These are phyloP conservation scores for Colletotrichum salicis DNA, from an alignment of 2,329 filamentous ascomycete genomes.

Conservation along the genomic window DNA sequence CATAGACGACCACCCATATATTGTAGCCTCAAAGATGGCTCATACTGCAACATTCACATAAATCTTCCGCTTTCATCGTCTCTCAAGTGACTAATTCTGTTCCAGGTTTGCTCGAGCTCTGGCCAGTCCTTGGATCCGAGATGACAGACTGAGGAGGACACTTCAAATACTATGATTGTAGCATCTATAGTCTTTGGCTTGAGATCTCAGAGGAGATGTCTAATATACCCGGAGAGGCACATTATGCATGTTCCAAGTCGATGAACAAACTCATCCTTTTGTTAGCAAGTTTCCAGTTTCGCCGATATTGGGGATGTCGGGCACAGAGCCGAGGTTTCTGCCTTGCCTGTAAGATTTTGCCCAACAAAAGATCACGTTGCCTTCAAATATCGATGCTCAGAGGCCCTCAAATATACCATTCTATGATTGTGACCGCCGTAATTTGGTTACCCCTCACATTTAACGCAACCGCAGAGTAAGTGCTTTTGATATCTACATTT, in stretches of 20 bases:
- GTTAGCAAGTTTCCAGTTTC: not conserved
- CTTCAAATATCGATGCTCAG: not conserved
- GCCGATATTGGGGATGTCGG: too few relatives aligned
- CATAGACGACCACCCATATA: not conserved
- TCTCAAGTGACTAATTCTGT: not conserved
- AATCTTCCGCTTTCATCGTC: not conserved
- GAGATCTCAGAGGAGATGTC: not conserved
- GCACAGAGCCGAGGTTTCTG: too few relatives aligned
- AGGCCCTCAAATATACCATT: not conserved
- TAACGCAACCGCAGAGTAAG: not conserved
- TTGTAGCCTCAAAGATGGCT: conserved; percentile 11
- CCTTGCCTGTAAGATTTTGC: too few relatives aligned
- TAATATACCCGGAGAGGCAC: not conserved
- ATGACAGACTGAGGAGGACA: too few relatives aligned
- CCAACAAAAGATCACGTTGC: not conserved
- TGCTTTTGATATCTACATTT: not conserved
- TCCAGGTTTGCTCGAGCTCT: not conserved
- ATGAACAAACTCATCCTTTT: not conserved
- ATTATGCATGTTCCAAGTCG: not conserved
- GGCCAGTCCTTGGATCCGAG: too few relatives aligned
- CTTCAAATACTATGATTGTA: too few relatives aligned
- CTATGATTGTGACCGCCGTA: not conserved
- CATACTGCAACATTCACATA: not conserved
- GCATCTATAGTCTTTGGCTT: not conserved
- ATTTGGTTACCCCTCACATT: not conserved